These are phyloP conservation scores for Cercospora sp. DNA, from an alignment of 2,329 filamentous ascomycete species.

Conservation along the genomic window DNA sequence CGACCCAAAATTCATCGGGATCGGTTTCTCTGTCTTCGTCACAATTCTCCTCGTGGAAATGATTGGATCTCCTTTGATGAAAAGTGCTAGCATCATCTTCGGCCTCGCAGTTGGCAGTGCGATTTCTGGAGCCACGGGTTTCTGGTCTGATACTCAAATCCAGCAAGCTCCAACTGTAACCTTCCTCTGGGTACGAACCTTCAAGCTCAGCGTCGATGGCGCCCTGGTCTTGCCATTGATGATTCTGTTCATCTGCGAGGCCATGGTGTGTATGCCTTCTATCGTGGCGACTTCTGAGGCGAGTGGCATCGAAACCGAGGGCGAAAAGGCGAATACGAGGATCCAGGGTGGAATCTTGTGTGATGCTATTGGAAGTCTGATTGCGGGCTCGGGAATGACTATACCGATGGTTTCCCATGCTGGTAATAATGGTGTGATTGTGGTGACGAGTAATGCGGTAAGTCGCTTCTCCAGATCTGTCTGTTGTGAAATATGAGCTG, in stretches of 20 bases:
- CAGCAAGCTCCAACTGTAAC: slow-evolving; percentile 23
- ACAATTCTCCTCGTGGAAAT: slow-evolving; percentile 29
- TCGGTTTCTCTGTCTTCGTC: slow-evolving; percentile 27
- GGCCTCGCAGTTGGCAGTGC: slow-evolving; percentile 26
- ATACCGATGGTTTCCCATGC: slow-evolving; percentile 28
- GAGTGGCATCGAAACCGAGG: slow-evolving; percentile 23
- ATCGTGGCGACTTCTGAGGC: slow-evolving; percentile 25
- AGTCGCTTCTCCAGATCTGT: not conserved
- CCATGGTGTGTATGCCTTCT: slow-evolving; percentile 28
- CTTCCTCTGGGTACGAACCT: slow-evolving; percentile 25
- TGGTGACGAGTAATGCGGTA: slow-evolving; percentile 29
- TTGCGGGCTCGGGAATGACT: slow-evolving; percentile 22
- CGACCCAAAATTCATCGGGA: slow-evolving; percentile 25
- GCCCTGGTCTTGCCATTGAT: slow-evolving; percentile 24
- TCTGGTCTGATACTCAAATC: slow-evolving; percentile 24
- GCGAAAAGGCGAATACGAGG: slow-evolving; percentile 25
- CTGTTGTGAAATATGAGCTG: not conserved
- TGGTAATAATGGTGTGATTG: slow-evolving; percentile 28
- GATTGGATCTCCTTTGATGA: slow-evolving; percentile 26
- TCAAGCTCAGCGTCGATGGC: slow-evolving; percentile 26
- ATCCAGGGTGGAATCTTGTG: slow-evolving; percentile 29
- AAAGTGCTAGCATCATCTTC: slow-evolving; percentile 26
- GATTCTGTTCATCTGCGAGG: slow-evolving; percentile 28
- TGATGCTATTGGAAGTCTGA: slow-evolving; percentile 23
- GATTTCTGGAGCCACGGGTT: slow-evolving; percentile 26